These are phyloP conservation scores for Citropsis articulata DNA, from an alignment of 345 rosid species.

Conservation along the genomic window DNA sequence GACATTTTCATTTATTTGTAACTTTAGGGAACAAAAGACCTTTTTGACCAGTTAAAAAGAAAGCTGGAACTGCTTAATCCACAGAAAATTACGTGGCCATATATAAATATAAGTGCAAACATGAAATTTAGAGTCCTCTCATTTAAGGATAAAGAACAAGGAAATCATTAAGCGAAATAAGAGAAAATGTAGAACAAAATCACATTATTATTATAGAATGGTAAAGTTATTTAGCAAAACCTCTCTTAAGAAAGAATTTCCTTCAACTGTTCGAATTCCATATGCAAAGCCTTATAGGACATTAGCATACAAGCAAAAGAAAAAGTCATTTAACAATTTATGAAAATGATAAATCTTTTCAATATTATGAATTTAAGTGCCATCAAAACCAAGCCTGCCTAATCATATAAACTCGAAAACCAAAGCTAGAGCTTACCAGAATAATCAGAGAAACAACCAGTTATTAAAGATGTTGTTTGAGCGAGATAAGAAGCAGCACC, in stretches of 20 bases:
- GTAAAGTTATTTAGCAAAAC: neutral
- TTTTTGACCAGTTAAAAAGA: neutral
- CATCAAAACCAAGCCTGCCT: neutral
- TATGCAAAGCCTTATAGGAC: neutral
- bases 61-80: neutral
- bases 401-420: neutral
- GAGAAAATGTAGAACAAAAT: neutral
- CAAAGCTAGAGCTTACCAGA: constrained; percentile 32
- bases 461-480: constrained; percentile 52
- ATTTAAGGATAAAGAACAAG: neutral
- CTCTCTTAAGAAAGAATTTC: neutral
- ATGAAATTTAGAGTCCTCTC: neutral
- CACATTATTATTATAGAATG: neutral
- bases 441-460: constrained; percentile 53
- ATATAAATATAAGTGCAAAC: neutral
- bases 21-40: neutral
- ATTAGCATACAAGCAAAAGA: neutral
- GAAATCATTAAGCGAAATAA: neutral
- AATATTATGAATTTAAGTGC: neutral
- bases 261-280: neutral
- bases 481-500: constrained; percentile 52
- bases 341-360: neutral
- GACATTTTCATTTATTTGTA: neutral
- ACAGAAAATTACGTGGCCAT: neutral
- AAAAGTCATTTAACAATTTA: neutral